phyloP scores from a whole-genome alignment of 2,329 filamentous ascomycete species.

The Canariomyces notabilis region DNA sequence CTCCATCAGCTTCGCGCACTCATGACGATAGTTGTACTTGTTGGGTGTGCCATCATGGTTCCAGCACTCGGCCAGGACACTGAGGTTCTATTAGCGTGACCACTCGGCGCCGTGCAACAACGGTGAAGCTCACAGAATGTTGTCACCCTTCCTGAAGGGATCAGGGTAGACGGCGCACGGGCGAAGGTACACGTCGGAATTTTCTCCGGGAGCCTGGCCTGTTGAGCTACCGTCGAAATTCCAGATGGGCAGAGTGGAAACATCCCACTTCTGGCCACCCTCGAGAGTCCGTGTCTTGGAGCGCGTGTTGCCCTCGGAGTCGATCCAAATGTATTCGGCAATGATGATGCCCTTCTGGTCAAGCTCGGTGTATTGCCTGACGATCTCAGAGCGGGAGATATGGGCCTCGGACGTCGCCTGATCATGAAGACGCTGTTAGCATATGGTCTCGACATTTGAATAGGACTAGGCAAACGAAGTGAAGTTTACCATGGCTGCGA shows the following conservation, averaged over 20 bases:
- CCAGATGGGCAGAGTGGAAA: constrained; percentile 29
- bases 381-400: constrained; percentile 7
- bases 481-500: constrained; percentile 9
- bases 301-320: constrained; percentile 69
- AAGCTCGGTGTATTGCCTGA: neutral
- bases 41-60: constrained; percentile 80
- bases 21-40: constrained; percentile 97
- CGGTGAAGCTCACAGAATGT: constrained; percentile 17
- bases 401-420: constrained; percentile 11
- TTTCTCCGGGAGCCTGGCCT: constrained; percentile 84
- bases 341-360: neutral
- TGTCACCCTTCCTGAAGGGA: constrained; percentile 55
- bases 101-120: neutral
- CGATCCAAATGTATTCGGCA: constrained; percentile 80
- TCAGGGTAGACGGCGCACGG: constrained; percentile 73
- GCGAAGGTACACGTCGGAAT: constrained; percentile 96
- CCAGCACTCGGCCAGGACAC: constrained; percentile 76
- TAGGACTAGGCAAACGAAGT: neutral
- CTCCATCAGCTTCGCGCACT: constrained; percentile 85
- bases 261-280: constrained; percentile 16
- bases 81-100: constrained; percentile 42
- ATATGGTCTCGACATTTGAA: neutral
- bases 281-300: constrained; percentile 5
- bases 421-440: neutral
- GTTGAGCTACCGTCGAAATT: constrained; percentile 69